Evolutionary conservation across 139 green algal genomes (phyloP).

Genomic region (Chlorella sp.): DNA sequence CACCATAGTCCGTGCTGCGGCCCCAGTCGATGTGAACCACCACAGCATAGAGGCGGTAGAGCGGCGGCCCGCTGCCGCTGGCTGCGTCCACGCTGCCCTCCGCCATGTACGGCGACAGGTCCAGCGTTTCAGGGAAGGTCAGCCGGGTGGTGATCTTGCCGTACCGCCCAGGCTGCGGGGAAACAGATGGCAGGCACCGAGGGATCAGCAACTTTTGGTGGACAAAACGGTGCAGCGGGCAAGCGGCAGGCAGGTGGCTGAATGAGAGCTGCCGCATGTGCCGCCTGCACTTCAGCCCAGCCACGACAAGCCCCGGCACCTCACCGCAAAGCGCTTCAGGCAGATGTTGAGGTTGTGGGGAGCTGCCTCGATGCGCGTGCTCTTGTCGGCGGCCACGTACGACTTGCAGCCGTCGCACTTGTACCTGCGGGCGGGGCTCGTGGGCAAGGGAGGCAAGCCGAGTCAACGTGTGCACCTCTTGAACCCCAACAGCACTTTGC

Average conservation of each 20-base stretch:
- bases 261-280: too few relatives aligned
- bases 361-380: constrained; percentile 57
- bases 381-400: constrained; percentile 42
- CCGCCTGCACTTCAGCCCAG: too few relatives aligned
- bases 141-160: constrained; percentile 38
- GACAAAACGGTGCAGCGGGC: too few relatives aligned
- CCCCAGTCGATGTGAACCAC: constrained; percentile 63
- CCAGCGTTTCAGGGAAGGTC: constrained; percentile 45
- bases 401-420: constrained; percentile 48
- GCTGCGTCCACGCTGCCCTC: constrained; percentile 33
- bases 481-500: too few relatives aligned
- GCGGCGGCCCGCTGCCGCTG: neutral
- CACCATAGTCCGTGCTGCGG: constrained; percentile 33
- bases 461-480: too few relatives aligned
- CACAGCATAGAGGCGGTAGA: constrained; percentile 75
- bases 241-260: too few relatives aligned
- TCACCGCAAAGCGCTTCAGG: constrained; percentile 62
- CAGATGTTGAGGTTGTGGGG: constrained; percentile 59
- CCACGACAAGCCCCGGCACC: neutral
- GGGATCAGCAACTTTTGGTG: too few relatives aligned
- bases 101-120: constrained; percentile 55
- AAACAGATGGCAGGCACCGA: too few relatives aligned
- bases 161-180: neutral
- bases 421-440: neutral
- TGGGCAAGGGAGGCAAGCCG: too few relatives aligned